These are phyloP conservation scores for Thinopyrum obtusiflorum DNA, from an alignment of 202 grass and related monocot genomes.

Conservation along the genomic window DNA sequence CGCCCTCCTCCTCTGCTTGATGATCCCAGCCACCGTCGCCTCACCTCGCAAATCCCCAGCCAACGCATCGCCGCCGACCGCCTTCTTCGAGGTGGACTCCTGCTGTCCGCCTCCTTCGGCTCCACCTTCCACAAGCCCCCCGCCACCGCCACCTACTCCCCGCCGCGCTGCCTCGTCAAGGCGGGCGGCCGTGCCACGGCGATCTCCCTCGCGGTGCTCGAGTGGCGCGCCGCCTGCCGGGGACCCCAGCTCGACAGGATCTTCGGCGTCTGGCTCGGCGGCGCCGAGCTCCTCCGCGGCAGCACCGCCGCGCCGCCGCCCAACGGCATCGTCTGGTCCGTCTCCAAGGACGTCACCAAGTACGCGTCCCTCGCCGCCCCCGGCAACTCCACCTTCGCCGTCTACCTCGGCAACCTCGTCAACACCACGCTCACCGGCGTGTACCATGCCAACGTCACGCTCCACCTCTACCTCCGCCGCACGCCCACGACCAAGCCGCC, in stretches of 20 bases:
- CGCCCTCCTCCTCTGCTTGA: background rate
- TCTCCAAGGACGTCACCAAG: constrained; percentile 74
- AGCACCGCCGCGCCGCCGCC: constrained; percentile 61
- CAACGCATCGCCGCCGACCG: constrained; percentile 20
- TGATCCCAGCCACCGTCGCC: background rate
- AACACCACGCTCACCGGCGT: constrained; percentile 66
- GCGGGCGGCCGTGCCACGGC: background rate
- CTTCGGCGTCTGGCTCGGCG: constrained; percentile 74
- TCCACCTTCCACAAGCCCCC: constrained; percentile 56
- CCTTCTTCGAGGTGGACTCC: constrained; percentile 21
- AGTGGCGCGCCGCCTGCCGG: constrained; percentile 50
- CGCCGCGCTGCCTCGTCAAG: background rate
- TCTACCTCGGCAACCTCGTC: constrained; percentile 54
- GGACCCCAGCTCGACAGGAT: constrained; percentile 67
- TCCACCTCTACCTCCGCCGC: constrained; percentile 64
- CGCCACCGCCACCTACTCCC: constrained; percentile 10
- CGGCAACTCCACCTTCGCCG: constrained; percentile 41
- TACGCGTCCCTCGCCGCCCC: constrained; percentile 54
- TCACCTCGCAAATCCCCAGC: background rate
- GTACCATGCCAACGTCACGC: constrained; percentile 58
- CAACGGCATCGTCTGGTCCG: constrained; percentile 57
- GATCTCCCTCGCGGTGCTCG: constrained; percentile 57
- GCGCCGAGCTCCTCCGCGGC: constrained; percentile 70
- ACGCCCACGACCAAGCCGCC: no score
- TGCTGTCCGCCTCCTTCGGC: constrained; percentile 64